Percentiles rank a stretch among this genome's conserved stretches.
Evolutionary conservation across 1,284 basidiomycete species (phyloP).

Genomic region (Inonotus obliquus): DNA sequence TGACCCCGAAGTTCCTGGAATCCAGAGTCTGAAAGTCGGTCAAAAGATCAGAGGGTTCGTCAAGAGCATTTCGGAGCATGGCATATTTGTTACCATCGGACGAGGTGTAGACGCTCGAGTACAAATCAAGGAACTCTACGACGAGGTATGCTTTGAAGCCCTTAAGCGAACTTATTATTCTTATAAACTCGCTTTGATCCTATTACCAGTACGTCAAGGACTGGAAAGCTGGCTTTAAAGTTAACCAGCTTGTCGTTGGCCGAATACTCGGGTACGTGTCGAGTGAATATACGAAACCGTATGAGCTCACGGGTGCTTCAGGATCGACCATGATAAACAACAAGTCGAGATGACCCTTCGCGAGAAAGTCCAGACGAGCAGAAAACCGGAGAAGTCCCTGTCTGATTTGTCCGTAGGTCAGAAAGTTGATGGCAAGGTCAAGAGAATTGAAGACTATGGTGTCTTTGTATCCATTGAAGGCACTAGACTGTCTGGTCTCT

Average conservation of each 20-base stretch:
- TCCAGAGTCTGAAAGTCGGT: constrained; percentile 69
- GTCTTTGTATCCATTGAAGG: constrained; percentile 87
- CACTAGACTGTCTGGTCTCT: constrained; percentile 83
- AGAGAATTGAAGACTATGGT: constrained; percentile 83
- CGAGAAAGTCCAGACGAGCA: constrained; percentile 47
- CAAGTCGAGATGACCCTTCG: constrained; percentile 88
- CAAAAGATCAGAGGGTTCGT: constrained; percentile 82
- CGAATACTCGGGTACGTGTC: constrained; percentile 66
- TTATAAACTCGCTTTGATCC: neutral
- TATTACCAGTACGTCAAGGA: constrained; percentile 81
- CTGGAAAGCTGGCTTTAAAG: constrained; percentile 82
- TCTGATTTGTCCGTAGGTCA: constrained; percentile 69
- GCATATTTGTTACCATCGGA: constrained; percentile 88
- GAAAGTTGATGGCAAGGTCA: constrained; percentile 71
- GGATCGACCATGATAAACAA: constrained; percentile 62
- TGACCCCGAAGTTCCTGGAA: constrained; percentile 67
- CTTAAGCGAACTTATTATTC: neutral
- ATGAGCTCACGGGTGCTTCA: constrained; percentile 30
- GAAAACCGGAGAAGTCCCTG: constrained; percentile 39
- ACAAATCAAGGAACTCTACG: constrained; percentile 91
- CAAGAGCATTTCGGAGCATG: constrained; percentile 82
- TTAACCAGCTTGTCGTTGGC: constrained; percentile 84
- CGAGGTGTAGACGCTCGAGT: constrained; percentile 83
- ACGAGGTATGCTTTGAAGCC: constrained; percentile 54
- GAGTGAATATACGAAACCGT: constrained; percentile 1